These are phyloP conservation scores for Blakeslea trispora DNA, from an alignment of 371 early-diverging fungal species.

Conservation along the genomic window DNA sequence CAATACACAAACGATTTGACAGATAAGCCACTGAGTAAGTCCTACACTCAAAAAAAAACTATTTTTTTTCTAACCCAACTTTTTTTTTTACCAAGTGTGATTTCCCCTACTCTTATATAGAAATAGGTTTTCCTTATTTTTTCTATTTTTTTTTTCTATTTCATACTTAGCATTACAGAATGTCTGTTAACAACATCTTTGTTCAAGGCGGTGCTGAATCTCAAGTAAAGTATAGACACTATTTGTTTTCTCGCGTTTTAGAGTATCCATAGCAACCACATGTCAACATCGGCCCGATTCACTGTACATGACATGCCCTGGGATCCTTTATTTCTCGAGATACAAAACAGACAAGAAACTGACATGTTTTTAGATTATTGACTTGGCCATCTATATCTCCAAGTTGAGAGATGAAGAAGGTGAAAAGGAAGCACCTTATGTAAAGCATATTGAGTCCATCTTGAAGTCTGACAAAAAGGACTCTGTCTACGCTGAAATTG, in stretches of 20 bases:
- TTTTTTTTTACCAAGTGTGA: no score
- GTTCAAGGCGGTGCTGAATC: conserved; percentile 27
- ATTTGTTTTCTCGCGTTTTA: conserved; percentile 2
- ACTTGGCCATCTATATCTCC: conserved; percentile 61
- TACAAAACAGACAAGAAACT: background rate
- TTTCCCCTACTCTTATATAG: no score
- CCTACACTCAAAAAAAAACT: no score
- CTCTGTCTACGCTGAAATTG: conserved; percentile 59
- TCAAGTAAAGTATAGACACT: conserved; percentile 24
- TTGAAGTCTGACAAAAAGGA: conserved; percentile 62
- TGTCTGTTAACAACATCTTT: conserved; percentile 30
- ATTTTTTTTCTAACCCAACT: background rate
- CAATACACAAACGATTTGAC: no score
- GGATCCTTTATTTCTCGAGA: background rate
- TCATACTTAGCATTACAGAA: conserved; percentile 10
- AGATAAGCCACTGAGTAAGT: no score
- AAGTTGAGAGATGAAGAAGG: conserved; percentile 57
- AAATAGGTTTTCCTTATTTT: background rate
- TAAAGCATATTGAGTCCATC: conserved; percentile 52
- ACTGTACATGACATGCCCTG: no score
- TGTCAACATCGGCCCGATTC: no score
- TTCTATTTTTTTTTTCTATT: background rate
- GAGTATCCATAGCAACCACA: no score
- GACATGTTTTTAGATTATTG: conserved; percentile 44
- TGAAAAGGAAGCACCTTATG: conserved; percentile 52